Conservation (phyloP, 2,329 filamentous ascomycete species). For the Chrysoporthe deuterocubensis region DNA sequence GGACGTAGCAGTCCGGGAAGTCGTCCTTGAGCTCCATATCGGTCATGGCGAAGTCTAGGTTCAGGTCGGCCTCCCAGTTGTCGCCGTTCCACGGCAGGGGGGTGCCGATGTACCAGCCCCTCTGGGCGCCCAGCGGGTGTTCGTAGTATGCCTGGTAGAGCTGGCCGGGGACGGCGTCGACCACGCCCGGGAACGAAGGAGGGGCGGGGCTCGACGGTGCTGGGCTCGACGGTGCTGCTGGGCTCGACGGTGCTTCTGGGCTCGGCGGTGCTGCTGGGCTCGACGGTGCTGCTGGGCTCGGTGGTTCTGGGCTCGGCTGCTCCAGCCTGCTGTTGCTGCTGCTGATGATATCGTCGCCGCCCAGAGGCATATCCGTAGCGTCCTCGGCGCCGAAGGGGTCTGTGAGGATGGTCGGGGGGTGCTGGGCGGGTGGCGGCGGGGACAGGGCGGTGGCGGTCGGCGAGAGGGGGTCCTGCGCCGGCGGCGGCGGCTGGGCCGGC, state of each 20-base stretch:
- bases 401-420: background rate
- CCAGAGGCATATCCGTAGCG: no score
- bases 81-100: constrained; percentile 14
- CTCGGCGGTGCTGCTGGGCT: no score
- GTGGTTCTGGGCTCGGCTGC: no score
- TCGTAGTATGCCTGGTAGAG: constrained; percentile 25
- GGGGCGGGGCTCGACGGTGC: background rate
- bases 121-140: background rate
- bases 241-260: no score
- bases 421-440: background rate
- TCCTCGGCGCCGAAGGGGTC: no score
- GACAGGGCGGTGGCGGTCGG: background rate
- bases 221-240: background rate
- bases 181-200: constrained; percentile 1
- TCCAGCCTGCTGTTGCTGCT: no score
- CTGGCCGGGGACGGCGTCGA: constrained; percentile 4
- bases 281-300: no score
- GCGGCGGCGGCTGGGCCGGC: no score
- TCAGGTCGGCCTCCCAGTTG: constrained; percentile 15
- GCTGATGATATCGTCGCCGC: no score
- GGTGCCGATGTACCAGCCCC: constrained; percentile 13
- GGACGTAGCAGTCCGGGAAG: constrained; percentile 12
- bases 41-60: constrained; percentile 8
- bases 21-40: constrained; percentile 8
- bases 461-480: background rate